A percentile compares a stretch with the other conserved stretches of the same genome.
phyloP scores from a whole-genome alignment of 371 early-diverging fungal genomes.

The Mortierella sp. region DNA sequence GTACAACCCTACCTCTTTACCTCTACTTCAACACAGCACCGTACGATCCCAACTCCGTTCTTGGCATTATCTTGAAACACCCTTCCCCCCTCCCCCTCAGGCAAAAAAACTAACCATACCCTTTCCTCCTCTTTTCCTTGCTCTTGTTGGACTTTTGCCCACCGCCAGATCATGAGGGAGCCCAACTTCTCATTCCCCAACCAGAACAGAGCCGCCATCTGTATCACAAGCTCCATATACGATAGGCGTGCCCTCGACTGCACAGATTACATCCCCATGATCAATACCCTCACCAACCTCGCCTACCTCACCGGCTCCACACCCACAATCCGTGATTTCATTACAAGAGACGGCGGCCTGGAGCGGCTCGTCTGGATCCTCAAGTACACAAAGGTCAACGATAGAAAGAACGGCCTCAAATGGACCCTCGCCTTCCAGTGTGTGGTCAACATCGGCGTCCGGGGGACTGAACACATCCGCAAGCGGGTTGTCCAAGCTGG shows the following conservation, averaged over 20 bases:
- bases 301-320: conserved; percentile 86
- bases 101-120: background rate
- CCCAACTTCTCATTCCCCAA: conserved; percentile 82
- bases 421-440: conserved; percentile 88
- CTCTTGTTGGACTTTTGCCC: background rate
- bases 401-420: conserved; percentile 78
- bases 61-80: no score
- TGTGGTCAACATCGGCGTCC: conserved; percentile 86
- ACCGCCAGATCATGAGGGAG: conserved; percentile 75
- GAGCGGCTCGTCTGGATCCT: conserved; percentile 86
- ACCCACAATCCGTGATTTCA: conserved; percentile 81
- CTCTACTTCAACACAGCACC: background rate
- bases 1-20: background rate
- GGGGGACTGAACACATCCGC: conserved; percentile 84
- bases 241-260: conserved; percentile 92
- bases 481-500: conserved; percentile 88
- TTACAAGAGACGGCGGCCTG: conserved; percentile 89
- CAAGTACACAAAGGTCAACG: conserved; percentile 69
- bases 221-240: conserved; percentile 84
- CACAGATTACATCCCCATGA: conserved; percentile 85
- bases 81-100: no score
- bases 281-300: conserved; percentile 88
- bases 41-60: conserved; percentile 1
- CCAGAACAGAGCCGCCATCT: conserved; percentile 80
- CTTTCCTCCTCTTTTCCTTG: background rate